These are phyloP conservation scores for Globisporangium emineosum DNA, from an alignment of 352 stramenopile species.

Conservation along the genomic window DNA sequence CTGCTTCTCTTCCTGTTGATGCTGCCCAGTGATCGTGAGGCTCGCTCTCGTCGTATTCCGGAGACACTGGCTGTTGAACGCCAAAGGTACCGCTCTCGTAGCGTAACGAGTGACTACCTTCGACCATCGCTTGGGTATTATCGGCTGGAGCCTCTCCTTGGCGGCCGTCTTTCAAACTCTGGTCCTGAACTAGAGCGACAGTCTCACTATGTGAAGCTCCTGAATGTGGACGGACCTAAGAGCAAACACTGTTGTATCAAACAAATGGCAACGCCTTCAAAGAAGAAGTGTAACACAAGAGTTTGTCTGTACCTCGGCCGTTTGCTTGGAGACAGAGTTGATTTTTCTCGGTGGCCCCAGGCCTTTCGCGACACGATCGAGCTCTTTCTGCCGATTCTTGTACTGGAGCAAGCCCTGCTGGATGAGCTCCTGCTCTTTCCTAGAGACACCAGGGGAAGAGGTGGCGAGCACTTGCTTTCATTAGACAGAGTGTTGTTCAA, in stretches of 20 bases:
- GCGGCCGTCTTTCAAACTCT: not conserved
- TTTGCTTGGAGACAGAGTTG: not conserved
- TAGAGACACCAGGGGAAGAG: constrained; percentile 10
- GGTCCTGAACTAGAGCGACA: not conserved
- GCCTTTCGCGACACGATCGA: constrained; percentile 61
- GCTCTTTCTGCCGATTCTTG: constrained; percentile 56
- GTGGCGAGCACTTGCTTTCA: not conserved
- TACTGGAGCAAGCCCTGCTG: constrained; percentile 47
- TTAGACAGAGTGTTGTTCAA: not conserved
- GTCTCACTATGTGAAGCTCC: not conserved
- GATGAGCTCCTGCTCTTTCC: constrained; percentile 47
- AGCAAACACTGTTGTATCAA: not conserved
- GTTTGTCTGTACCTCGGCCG: not conserved
- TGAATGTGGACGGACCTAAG: not conserved
- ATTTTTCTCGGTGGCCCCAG: constrained; percentile 11
- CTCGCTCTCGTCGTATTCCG: not conserved
- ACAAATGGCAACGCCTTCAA: not conserved
- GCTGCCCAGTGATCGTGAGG: not conserved
- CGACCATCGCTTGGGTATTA: not conserved
- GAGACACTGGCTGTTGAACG: not conserved
- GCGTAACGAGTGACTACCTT: not conserved
- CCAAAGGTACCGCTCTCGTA: not conserved
- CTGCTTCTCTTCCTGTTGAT: not conserved
- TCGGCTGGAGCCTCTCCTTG: not conserved
- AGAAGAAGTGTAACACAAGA: not conserved